phyloP scores from a whole-genome alignment of 441 rosid species.

The Brassica hybrid region DNA sequence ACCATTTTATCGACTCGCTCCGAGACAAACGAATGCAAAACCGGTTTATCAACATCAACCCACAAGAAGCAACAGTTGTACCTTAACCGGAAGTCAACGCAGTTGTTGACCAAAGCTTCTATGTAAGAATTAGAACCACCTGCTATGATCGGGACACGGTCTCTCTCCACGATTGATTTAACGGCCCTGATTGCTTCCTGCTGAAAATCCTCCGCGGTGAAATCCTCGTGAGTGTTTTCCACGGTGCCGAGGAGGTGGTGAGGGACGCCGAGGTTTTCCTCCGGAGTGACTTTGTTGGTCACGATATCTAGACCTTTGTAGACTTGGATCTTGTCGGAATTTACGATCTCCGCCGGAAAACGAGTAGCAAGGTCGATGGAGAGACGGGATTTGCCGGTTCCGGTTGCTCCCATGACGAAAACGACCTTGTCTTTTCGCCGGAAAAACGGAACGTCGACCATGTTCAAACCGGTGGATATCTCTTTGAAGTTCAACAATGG shows the following conservation, averaged over 20 bases:
- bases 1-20: constrained; percentile 77
- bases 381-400: constrained; percentile 77
- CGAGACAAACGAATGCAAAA: constrained; percentile 59
- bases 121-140: constrained; percentile 84
- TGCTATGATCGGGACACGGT: constrained; percentile 64
- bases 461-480: constrained; percentile 34
- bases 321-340: constrained; percentile 85
- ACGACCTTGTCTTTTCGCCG: constrained; percentile 66
- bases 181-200: constrained; percentile 46
- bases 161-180: constrained; percentile 49
- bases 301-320: constrained; percentile 65
- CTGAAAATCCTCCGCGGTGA: constrained; percentile 58
- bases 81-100: constrained; percentile 53
- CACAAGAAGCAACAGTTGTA: constrained; percentile 68
- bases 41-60: constrained; percentile 65
- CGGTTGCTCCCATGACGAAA: constrained; percentile 78
- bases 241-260: constrained; percentile 68
- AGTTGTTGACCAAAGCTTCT: constrained; percentile 57
- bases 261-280: constrained; percentile 69
- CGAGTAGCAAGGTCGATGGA: constrained; percentile 76
- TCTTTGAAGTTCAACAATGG: constrained; percentile 57
- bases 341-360: constrained; percentile 69
- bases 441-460: constrained; percentile 50
- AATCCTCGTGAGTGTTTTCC: constrained; percentile 47
- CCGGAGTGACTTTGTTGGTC: constrained; percentile 73